phyloP scores from a whole-genome alignment of 1,139 yeast genomes.

The Debaryomycetaceae sp. region DNA sequence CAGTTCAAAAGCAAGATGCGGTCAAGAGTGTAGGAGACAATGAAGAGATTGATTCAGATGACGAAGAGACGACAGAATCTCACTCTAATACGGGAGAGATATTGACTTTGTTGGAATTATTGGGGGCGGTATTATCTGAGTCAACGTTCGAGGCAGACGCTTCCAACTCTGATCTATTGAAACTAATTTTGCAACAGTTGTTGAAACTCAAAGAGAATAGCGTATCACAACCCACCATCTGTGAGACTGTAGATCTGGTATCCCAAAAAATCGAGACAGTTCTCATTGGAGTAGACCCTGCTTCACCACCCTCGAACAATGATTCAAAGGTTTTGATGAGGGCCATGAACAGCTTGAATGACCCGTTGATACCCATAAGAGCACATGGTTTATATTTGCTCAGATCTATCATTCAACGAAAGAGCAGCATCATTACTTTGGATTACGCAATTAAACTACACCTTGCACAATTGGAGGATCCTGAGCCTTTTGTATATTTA shows the following conservation, averaged over 20 bases:
- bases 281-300: constrained; percentile 22
- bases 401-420: constrained; percentile 51
- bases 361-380: constrained; percentile 76
- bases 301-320: constrained; percentile 8
- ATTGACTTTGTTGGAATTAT: constrained; percentile 45
- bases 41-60: constrained; percentile 39
- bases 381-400: constrained; percentile 80
- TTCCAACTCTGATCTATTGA: constrained; percentile 19
- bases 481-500: constrained; percentile 82
- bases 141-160: constrained; percentile 27
- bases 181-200: constrained; percentile 24
- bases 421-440: constrained; percentile 48
- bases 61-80: constrained; percentile 30
- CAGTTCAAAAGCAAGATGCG: constrained; percentile 2
- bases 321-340: constrained; percentile 32
- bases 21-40: constrained; percentile 3
- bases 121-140: constrained; percentile 53
- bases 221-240: constrained; percentile 4
- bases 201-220: constrained; percentile 11
- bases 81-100: constrained; percentile 17
- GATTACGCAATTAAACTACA: constrained; percentile 60
- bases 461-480: constrained; percentile 62
- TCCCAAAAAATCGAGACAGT: constrained; percentile 25
- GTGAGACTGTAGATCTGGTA: constrained; percentile 24
- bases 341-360: constrained; percentile 68